Base-by-base conservation (phyloP, 345 rosid species). In the Rhodamnia rubescens region DNA sequence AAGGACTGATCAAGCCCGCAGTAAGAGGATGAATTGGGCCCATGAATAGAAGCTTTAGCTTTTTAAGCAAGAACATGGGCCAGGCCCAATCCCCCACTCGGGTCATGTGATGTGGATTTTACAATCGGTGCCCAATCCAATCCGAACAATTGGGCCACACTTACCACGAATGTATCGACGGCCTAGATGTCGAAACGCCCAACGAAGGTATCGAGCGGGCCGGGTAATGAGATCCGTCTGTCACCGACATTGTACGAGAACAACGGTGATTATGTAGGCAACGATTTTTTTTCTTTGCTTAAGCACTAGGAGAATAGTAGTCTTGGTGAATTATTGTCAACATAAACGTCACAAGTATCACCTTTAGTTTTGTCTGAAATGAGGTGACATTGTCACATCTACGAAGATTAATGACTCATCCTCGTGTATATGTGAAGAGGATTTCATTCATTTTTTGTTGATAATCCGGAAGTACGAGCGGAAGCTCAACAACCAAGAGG, bases 111-210 rank as follows among this genome's bases (percentile, higher is more conserved):
- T 32, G 22, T 8, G 1, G 1, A 15, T 5, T 29, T 5, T 29
- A 2, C 3, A 20, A 29, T 15, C 3, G 13, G 21, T 69, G 78
- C 78, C 13, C 78, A 32, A 32, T 69, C 78, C 24, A 10, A 5
- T 32, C 24, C 24, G 6, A 20, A 53, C 56, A 54, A 21, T 54
- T 8, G 10, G 10, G 21, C 47, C 47, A 69, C 8, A 69, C 24
- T 16, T 18, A 32, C 12, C 11, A 8, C 0, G 5, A 1, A 61
- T 15, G 42, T 36, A 29, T 61, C 42, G 1, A 29, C 3, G 3
- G 20, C 75, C 11, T 36, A 36, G 40, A 36, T 36, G 40, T 36
- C 40, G 40, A 36, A 36, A 36, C 40, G 40, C 40, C 11, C 21
- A 1, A 61, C 16, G 42, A 61, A 61, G 36, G 11, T 29, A 29